Base-by-base conservation (phyloP, 2,329 filamentous ascomycete genomes). In the Venturiaceae sp. region DNA sequence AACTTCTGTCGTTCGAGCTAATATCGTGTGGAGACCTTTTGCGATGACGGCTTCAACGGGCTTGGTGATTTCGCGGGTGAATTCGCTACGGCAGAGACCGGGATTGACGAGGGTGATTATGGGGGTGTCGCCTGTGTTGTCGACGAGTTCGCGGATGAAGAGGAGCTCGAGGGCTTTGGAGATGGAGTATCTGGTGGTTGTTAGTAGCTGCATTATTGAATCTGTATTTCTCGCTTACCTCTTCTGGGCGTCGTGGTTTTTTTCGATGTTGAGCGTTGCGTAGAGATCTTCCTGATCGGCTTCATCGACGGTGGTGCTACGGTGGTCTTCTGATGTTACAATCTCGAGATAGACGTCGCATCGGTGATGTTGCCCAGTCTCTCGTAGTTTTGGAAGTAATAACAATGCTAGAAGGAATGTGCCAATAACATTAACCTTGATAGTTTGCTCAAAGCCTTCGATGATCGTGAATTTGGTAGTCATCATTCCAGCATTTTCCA, bases 351-450 rank as follows among this genome's bases (percentile, higher is more conserved):
- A 30, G 52, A 28, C 52, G 52, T 54, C 13, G 9, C 13, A 54
- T 30, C 13, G 26, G 21, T 21, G 8, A 28, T 54, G 8, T 23
- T 54, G 53, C 28, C 13, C 52, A 7, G 19, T 13, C 8, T 9
- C 52, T 8, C 55, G 53, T 6, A 72, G 60, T 58, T 66, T 68
- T 0, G 68, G 67, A 0, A 70, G 55, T 0, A 70, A 57, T 0
- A 65, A 57, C 11, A 69, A 61, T 0, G 66, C 65, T 1, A 76
- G 66, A 2, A 76, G 61, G 9, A 69, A 66, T 3, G 74, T 73
- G 1, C 68, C 69, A 0, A 74, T 64, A 0, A 74, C 70, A 53
- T 76, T 75, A 3, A 73, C 66, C 3, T 71, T 70, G n/a, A 75
- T 67, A 19, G 66, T 69, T 0, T 58, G 59, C 44, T 73, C 71